Conservation (phyloP, 2,329 filamentous ascomycete species). For the Ophiostoma fasciatum region DNA sequence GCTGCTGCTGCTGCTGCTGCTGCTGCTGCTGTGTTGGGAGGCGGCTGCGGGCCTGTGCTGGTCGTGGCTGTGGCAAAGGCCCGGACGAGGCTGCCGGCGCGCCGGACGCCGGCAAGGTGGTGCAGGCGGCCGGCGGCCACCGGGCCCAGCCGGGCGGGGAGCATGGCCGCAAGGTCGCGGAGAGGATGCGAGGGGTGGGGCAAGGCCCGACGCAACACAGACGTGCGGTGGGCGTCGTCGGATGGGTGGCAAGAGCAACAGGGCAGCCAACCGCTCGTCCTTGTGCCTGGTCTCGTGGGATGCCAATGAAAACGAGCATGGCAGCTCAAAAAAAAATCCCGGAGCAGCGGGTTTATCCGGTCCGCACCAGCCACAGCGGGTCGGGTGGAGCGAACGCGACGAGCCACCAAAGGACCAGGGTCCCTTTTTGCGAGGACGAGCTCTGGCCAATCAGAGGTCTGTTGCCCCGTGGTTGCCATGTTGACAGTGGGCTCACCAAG, state of each 20-base stretch:
- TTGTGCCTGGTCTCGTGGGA: no score
- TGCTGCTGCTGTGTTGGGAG: constrained; percentile 5
- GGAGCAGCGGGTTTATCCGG: constrained; percentile 3
- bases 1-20: background rate
- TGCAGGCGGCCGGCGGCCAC: constrained; percentile 17
- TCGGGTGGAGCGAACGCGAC: constrained; percentile 1
- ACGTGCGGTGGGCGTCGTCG: no score
- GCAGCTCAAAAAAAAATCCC: constrained; percentile 2
- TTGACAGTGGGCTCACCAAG: constrained; percentile 24
- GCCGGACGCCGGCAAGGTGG: background rate
- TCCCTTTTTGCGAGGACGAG: background rate
- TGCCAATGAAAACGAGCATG: no score
- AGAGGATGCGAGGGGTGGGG: no score
- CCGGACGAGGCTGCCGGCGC: constrained; percentile 12
- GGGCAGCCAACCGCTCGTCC: no score
- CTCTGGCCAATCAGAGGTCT: constrained; percentile 26
- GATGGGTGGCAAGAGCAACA: no score
- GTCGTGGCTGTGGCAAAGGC: constrained; percentile 16
- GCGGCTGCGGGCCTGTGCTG: constrained; percentile 5
- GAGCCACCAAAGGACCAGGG: constrained; percentile 2
- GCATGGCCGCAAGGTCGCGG: constrained; percentile 43
- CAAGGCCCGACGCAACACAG: no score
- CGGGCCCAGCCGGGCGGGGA: constrained; percentile 50
- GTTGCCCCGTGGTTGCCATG: constrained; percentile 44
- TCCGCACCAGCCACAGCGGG: background rate